Evolutionary conservation across 2,329 filamentous ascomycete genomes (phyloP).

Genomic region (Colletotrichum sp.): DNA sequence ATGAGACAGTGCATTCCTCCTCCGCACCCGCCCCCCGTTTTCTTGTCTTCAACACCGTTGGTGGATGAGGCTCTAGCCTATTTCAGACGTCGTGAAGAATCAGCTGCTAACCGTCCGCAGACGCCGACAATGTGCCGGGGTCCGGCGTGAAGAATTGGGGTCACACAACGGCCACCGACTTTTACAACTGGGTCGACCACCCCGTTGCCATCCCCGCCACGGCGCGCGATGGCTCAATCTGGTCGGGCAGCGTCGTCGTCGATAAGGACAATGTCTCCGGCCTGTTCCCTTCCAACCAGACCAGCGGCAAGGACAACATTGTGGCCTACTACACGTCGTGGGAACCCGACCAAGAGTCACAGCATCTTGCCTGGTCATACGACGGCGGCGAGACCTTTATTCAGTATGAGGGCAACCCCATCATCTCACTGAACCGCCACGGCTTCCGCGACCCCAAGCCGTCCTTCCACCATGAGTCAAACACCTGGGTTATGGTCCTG

Average conservation of each 20-base stretch:
- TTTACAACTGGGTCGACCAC: slow-evolving; percentile 70
- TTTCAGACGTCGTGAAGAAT: neutral
- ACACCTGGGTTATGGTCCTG: slow-evolving; percentile 62
- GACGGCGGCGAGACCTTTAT: slow-evolving; percentile 68
- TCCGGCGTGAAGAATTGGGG: slow-evolving; percentile 66
- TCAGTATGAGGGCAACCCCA: slow-evolving; percentile 64
- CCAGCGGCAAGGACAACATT: slow-evolving; percentile 50
- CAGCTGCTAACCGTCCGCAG: neutral
- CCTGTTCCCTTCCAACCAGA: slow-evolving; percentile 65
- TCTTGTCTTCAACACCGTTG: neutral
- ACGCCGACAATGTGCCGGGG: slow-evolving; percentile 47
- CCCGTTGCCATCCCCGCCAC: slow-evolving; percentile 63
- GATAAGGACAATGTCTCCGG: slow-evolving; percentile 70
- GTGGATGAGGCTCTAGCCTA: neutral
- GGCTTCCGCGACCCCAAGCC: slow-evolving; percentile 73
- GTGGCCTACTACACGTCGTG: slow-evolving; percentile 54
- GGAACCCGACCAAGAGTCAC: slow-evolving; percentile 50
- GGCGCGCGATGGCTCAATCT: slow-evolving; percentile 49
- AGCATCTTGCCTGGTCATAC: slow-evolving; percentile 65
- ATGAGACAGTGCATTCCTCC: neutral
- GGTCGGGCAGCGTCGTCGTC: slow-evolving; percentile 61
- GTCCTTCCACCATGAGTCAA: slow-evolving; percentile 54
- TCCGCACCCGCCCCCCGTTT: neutral
- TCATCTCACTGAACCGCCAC: slow-evolving; percentile 57
- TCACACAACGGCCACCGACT: slow-evolving; percentile 65